These are phyloP conservation scores for Mycogone perniciosa DNA, from an alignment of 2,329 filamentous ascomycete genomes.

Conservation along the genomic window DNA sequence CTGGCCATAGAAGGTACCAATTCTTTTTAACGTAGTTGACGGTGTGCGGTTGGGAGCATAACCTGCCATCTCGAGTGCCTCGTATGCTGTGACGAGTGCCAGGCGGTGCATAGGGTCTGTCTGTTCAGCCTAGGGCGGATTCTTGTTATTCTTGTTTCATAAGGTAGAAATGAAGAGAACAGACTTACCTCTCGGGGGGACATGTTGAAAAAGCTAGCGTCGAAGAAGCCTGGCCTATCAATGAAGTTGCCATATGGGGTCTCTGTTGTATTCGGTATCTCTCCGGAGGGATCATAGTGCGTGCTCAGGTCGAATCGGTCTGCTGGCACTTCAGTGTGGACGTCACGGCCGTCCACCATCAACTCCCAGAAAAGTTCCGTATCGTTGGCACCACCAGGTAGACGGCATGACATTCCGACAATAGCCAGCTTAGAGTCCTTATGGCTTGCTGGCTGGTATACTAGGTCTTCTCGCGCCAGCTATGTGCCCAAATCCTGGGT, in stretches of 20 bases:
- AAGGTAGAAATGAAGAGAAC: too few species aligned
- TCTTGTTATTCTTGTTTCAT: too few species aligned
- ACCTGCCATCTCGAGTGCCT: conserved; percentile 58
- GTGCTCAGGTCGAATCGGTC: conserved; percentile 63
- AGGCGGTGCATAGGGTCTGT: conserved; percentile 72
- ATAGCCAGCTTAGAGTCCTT: conserved; percentile 63
- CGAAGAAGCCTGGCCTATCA: conserved; percentile 66
- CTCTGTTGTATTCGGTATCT: conserved; percentile 60
- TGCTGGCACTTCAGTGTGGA: conserved; percentile 54
- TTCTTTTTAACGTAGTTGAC: conserved; percentile 49
- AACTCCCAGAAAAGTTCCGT: conserved; percentile 52
- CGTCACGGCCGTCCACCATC: conserved; percentile 59
- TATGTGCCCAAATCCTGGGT: not conserved
- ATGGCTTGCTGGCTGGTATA: not conserved
- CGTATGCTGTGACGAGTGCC: conserved; percentile 68
- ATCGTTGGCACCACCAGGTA: conserved; percentile 37
- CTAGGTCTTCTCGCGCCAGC: not conserved
- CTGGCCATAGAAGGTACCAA: conserved; percentile 71
- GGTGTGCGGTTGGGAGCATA: conserved; percentile 11
- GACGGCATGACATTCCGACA: conserved; percentile 53
- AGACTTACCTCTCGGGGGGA: conserved; percentile 56
- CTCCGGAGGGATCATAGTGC: conserved; percentile 61
- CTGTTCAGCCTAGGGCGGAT: conserved; percentile 45
- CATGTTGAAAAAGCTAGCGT: conserved; percentile 77
- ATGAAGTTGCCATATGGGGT: conserved; percentile 66